Percentiles rank a stretch among this genome's conserved stretches.
Evolutionary conservation across 148 eudicot species (phyloP).

Genomic region (Diospyros lotus): DNA sequence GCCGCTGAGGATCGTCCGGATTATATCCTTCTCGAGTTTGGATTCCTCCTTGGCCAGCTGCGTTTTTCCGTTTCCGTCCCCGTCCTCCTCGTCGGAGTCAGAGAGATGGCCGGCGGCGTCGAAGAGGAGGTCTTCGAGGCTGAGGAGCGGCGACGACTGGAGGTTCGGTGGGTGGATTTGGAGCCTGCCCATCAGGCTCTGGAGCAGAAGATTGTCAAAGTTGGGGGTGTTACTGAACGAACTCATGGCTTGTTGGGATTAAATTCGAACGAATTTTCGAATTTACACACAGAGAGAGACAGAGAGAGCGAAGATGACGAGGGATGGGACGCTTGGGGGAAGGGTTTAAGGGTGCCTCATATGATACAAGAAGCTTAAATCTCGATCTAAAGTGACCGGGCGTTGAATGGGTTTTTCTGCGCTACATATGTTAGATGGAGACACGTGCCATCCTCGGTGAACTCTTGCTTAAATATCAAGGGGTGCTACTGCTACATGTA

Average conservation of each 20-base stretch:
- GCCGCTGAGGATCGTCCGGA: constrained; percentile 58
- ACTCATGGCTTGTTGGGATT: constrained; percentile 23
- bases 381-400: too few relatives aligned
- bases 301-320: too few relatives aligned
- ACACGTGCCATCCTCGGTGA: too few relatives aligned
- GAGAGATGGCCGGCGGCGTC: constrained; percentile 20
- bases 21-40: constrained; percentile 69
- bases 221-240: constrained; percentile 57
- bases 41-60: constrained; percentile 76
- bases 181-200: constrained; percentile 65
- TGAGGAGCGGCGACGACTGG: constrained; percentile 22
- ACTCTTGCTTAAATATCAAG: too few relatives aligned
- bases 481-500: too few relatives aligned
- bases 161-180: constrained; percentile 44
- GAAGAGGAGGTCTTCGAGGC: constrained; percentile 72
- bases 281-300: not conserved
- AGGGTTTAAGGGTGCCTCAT: not conserved
- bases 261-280: not conserved
- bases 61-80: constrained; percentile 23
- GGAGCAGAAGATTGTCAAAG: constrained; percentile 86
- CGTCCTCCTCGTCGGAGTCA: constrained; percentile 28
- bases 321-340: not conserved
- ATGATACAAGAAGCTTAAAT: too few relatives aligned
- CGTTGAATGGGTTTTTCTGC: too few relatives aligned
- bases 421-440: too few relatives aligned